These are phyloP conservation scores for Hypoxylon fragiforme DNA, from an alignment of 495 filamentous ascomycete species.

Conservation along the genomic window DNA sequence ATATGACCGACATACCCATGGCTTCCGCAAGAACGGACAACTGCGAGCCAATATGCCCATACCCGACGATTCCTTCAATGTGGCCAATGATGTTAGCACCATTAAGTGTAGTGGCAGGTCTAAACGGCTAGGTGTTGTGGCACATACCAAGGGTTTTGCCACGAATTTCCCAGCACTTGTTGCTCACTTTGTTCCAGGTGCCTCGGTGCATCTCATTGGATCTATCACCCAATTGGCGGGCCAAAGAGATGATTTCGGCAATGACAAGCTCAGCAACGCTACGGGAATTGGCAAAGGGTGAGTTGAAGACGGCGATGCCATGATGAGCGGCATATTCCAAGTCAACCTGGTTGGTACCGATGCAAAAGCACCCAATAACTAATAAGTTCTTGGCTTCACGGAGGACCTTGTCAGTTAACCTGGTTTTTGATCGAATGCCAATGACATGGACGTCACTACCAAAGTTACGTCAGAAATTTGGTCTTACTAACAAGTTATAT, in stretches of 20 bases:
- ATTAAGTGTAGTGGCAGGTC: too few species aligned
- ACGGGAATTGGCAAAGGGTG: slow-evolving; percentile 95
- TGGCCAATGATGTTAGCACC: too few species aligned
- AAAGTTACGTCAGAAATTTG: slow-evolving; percentile 5
- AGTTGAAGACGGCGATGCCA: slow-evolving; percentile 98
- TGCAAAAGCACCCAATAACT: slow-evolving; percentile 98
- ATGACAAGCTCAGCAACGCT: slow-evolving; percentile 97
- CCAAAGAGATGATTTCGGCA: slow-evolving; percentile 86
- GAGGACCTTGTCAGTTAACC: slow-evolving; percentile 82
- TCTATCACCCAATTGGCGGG: slow-evolving; percentile 89
- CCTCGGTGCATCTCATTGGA: slow-evolving; percentile 93
- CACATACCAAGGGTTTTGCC: slow-evolving; percentile 87
- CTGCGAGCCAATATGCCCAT: slow-evolving; percentile 97
- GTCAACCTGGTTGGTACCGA: slow-evolving; percentile 98
- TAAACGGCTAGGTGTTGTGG: not conserved
- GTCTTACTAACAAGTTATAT: slow-evolving; percentile 14
- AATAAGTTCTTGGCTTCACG: slow-evolving; percentile 90
- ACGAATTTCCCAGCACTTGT: slow-evolving; percentile 95
- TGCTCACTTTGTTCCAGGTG: slow-evolving; percentile 97
- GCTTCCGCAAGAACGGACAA: slow-evolving; percentile 94
- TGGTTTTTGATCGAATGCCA: slow-evolving; percentile 97
- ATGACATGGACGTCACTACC: slow-evolving; percentile 94
- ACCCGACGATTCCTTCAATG: slow-evolving; percentile 79
- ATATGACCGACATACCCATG: slow-evolving; percentile 97
- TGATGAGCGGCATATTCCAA: slow-evolving; percentile 86